phyloP scores from a whole-genome alignment of 2,329 filamentous ascomycete species.

The Venturia aucupariae region DNA sequence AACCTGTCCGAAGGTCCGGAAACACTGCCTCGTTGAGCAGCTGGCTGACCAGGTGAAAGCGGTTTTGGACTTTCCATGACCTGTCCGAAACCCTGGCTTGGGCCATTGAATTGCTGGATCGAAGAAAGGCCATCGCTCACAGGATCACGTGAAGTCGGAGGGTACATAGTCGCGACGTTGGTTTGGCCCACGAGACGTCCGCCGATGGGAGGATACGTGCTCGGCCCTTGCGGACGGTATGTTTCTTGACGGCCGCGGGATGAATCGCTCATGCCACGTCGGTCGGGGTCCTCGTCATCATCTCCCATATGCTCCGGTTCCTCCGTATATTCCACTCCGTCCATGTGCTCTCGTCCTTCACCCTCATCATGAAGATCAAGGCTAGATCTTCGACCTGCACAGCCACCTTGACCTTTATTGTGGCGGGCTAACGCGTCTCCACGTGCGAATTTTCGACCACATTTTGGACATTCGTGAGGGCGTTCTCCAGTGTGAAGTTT shows the following conservation, averaged over 20 bases:
- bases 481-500: slow-evolving; percentile 96
- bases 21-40: slow-evolving; percentile 32
- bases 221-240: slow-evolving; percentile 53
- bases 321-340: slow-evolving; percentile 49
- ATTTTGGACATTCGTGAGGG: slow-evolving; percentile 89
- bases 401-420: slow-evolving; percentile 91
- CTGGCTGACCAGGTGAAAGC: slow-evolving; percentile 56
- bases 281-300: slow-evolving; percentile 37
- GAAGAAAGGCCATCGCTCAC: slow-evolving; percentile 22
- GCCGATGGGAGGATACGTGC: slow-evolving; percentile 64
- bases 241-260: slow-evolving; percentile 51
- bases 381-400: slow-evolving; percentile 81
- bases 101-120: slow-evolving; percentile 28
- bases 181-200: slow-evolving; percentile 21
- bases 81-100: slow-evolving; percentile 51
- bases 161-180: slow-evolving; percentile 14
- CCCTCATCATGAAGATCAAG: slow-evolving; percentile 64
- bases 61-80: slow-evolving; percentile 87
- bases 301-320: slow-evolving; percentile 39
- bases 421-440: slow-evolving; percentile 91
- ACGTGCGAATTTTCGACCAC: slow-evolving; percentile 86
- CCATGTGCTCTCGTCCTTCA: slow-evolving; percentile 48
- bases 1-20: slow-evolving; percentile 33
- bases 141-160: slow-evolving; percentile 15
- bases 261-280: slow-evolving; percentile 60